Conservation (phyloP, 2,329 filamentous ascomycete genomes). For the Chaetomium strumarium region DNA sequence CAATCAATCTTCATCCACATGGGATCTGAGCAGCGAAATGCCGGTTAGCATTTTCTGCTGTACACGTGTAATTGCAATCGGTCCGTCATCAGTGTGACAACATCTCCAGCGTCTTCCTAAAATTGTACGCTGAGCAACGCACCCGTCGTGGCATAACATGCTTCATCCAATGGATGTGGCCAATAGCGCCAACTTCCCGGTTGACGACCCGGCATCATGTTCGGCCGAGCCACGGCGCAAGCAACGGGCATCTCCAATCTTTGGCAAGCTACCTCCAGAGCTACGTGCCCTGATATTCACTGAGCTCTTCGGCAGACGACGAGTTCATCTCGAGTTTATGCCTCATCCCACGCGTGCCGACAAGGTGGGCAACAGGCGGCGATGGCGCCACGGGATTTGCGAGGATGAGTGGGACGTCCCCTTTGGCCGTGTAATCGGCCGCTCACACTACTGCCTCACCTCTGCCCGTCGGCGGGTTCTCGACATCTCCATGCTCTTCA, state of each 20-base stretch:
- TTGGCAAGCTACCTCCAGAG: constrained; percentile 15
- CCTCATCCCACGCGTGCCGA: constrained; percentile 12
- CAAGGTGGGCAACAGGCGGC: constrained; percentile 11
- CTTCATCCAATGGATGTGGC: neutral
- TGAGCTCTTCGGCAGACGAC: constrained; percentile 12
- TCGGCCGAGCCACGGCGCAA: neutral
- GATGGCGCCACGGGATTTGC: constrained; percentile 17
- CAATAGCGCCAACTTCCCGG: neutral
- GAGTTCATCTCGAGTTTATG: constrained; percentile 17
- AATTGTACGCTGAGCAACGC: no score
- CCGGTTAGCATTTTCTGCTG: no score
- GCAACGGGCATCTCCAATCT: constrained; percentile 13
- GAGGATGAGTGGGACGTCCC: neutral
- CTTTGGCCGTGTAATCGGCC: constrained; percentile 2
- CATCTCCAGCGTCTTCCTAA: no score
- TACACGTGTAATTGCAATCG: no score
- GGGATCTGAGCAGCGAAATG: no score
- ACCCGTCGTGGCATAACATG: no score
- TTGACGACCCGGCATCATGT: neutral
- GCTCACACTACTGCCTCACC: constrained; percentile 13
- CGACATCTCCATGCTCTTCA: constrained; percentile 15
- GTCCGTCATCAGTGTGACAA: no score
- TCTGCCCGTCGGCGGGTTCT: constrained; percentile 9
- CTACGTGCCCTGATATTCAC: constrained; percentile 13
- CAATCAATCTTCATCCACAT: no score